These are phyloP conservation scores for Vicia sativa DNA, from an alignment of 306 rosid species.

Conservation along the genomic window DNA sequence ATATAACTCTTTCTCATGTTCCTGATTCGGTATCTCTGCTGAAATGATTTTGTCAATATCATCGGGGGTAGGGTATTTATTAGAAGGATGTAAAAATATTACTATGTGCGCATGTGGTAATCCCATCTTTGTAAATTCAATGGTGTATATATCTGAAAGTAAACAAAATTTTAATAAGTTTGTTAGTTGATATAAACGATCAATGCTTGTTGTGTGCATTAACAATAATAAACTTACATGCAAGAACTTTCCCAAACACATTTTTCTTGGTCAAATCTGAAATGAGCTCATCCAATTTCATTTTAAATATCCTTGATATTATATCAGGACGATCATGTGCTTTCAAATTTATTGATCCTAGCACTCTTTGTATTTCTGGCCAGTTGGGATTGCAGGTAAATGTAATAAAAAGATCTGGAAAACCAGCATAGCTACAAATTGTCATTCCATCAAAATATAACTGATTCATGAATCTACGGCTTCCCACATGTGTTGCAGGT, in stretches of 20 bases:
- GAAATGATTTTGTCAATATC: slow-evolving; percentile 4
- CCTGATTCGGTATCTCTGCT: background rate
- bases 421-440: slow-evolving; percentile 15
- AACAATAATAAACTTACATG: background rate
- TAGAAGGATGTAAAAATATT: background rate
- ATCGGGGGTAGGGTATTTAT: background rate
- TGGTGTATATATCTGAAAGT: slow-evolving; percentile 1
- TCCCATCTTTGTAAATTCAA: slow-evolving; percentile 8
- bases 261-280: slow-evolving; percentile 19
- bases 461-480: background rate
- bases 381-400: slow-evolving; percentile 12
- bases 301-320: background rate
- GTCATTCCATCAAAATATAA: slow-evolving; percentile 16
- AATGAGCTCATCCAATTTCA: background rate
- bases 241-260: slow-evolving; percentile 9
- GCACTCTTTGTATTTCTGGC: slow-evolving; percentile 19
- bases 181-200: background rate
- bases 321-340: slow-evolving; percentile 15
- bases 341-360: slow-evolving; percentile 5
- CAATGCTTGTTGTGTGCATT: background rate
- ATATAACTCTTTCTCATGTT: background rate
- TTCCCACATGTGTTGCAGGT: background rate
- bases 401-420: slow-evolving; percentile 12
- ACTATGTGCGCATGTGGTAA: slow-evolving; percentile 7
- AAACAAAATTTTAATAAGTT: background rate